Evolutionary conservation across 805 yeast genomes (phyloP).

Genomic region (Candida cerambycidarum): DNA sequence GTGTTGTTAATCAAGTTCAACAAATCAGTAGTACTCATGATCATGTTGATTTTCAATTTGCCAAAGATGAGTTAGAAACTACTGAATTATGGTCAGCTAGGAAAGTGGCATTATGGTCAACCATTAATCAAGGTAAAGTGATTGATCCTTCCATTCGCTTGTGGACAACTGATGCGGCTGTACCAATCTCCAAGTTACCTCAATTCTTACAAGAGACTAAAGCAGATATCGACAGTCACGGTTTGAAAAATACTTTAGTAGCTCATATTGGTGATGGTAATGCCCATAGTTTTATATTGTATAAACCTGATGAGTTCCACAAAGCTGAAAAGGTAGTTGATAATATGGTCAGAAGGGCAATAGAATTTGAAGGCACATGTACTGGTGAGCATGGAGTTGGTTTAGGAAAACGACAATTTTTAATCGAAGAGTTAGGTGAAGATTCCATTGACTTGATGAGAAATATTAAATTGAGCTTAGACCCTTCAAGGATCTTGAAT

Average conservation of each 20-base stretch:
- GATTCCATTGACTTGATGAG: conserved; percentile 71
- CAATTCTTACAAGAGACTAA: conserved; percentile 62
- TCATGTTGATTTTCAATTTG: conserved; percentile 57
- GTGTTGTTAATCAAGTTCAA: conserved; percentile 41
- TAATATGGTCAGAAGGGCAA: conserved; percentile 27
- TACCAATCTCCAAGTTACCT: conserved; percentile 70
- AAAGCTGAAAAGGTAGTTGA: conserved; percentile 35
- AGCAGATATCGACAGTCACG: conserved; percentile 53
- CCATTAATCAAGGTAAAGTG: conserved; percentile 33
- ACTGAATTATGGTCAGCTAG: conserved; percentile 75
- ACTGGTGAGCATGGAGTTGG: conserved; percentile 90
- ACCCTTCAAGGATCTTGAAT: conserved; percentile 67
- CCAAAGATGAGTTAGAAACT: conserved; percentile 58
- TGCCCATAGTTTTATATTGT: conserved; percentile 67
- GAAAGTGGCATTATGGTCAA: conserved; percentile 53
- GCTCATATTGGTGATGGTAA: conserved; percentile 89
- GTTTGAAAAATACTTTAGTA: conserved; percentile 57
- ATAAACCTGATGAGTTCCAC: conserved; percentile 49
- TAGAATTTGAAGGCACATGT: conserved; percentile 64
- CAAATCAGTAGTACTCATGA: conserved; percentile 25
- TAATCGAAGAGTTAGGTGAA: conserved; percentile 63
- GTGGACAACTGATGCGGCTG: conserved; percentile 83
- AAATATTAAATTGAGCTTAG: conserved; percentile 63
- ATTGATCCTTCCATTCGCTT: conserved; percentile 45
- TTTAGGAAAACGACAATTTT: conserved; percentile 63